These are phyloP conservation scores for Plasmodiophora brassicae DNA, from an alignment of 208 protist species.

Conservation along the genomic window DNA sequence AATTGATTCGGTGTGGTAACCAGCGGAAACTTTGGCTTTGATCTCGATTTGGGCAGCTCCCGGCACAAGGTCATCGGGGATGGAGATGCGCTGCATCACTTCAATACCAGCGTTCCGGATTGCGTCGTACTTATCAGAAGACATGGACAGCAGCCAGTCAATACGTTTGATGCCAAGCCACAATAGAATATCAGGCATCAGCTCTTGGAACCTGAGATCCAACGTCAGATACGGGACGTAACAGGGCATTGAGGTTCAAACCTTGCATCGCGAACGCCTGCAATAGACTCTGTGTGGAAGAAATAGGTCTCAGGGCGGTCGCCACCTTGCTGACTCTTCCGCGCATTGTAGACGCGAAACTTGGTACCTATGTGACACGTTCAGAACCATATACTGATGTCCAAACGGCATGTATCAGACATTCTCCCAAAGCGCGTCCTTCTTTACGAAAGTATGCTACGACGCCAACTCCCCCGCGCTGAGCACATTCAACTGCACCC, in stretches of 20 bases:
- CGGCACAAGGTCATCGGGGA: constrained; percentile 53
- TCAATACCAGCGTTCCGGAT: constrained; percentile 46
- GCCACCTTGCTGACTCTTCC: constrained; percentile 51
- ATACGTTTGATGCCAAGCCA: constrained; percentile 47
- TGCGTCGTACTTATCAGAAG: constrained; percentile 55
- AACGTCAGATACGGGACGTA: not conserved
- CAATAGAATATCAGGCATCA: constrained; percentile 54
- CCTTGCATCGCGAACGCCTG: constrained; percentile 51
- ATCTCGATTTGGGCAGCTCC: constrained; percentile 54
- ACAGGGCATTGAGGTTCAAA: not conserved
- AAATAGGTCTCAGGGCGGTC: constrained; percentile 56
- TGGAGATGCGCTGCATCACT: constrained; percentile 49
- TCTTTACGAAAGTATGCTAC: constrained; percentile 59
- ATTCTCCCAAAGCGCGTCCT: constrained; percentile 51
- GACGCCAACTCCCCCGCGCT: constrained; percentile 52
- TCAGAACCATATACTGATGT: not conserved
- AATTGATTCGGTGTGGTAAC: constrained; percentile 37
- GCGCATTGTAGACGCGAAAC: constrained; percentile 50
- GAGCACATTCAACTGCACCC: constrained; percentile 34
- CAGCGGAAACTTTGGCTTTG: constrained; percentile 53
- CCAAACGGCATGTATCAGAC: constrained; percentile 41
- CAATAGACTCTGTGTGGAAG: constrained; percentile 47
- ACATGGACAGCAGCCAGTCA: constrained; percentile 54
- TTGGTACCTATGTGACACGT: constrained; percentile 21
- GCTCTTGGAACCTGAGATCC: constrained; percentile 45